phyloP scores from a whole-genome alignment of 1,139 yeast species.

The Arxiozyma bovina region DNA sequence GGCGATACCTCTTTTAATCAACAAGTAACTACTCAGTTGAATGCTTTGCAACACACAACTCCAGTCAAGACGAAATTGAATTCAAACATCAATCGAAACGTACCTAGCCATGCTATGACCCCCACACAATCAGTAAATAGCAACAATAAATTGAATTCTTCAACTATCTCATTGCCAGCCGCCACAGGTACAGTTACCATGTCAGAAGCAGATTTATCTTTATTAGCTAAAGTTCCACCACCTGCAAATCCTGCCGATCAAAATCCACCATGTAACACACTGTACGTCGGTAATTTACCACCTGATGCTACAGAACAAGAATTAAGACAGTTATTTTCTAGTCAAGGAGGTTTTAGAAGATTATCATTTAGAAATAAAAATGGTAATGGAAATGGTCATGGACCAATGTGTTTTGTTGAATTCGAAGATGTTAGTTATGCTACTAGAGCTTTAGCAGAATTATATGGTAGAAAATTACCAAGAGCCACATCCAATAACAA shows the following conservation, averaged over 20 bases:
- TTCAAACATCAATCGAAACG: neutral
- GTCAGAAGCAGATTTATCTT: constrained; percentile 58
- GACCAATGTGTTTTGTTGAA: constrained; percentile 99
- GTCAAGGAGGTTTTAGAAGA: constrained; percentile 87
- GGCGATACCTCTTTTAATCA: neutral
- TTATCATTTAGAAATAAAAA: constrained; percentile 77
- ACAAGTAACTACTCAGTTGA: neutral
- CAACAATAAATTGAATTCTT: constrained; percentile 1
- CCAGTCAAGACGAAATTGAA: constrained; percentile 6
- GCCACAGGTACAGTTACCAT: constrained; percentile 13
- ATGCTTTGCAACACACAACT: constrained; percentile 1
- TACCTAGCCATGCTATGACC: constrained; percentile 1
- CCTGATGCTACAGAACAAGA: constrained; percentile 96
- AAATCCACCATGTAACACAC: constrained; percentile 95
- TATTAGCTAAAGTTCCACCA: constrained; percentile 76
- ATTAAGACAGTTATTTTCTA: constrained; percentile 73
- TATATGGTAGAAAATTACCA: constrained; percentile 79
- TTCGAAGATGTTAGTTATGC: constrained; percentile 94
- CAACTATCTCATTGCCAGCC: constrained; percentile 3
- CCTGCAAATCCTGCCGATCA: constrained; percentile 99
- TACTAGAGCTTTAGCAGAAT: constrained; percentile 83
- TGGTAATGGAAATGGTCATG: constrained; percentile 45
- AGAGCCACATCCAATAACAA: constrained; percentile 59
- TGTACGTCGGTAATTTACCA: constrained; percentile 93
- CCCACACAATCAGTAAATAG: neutral